Evolutionary conservation across 1,284 basidiomycete genomes (phyloP), one percentile per base, ranked within the genome.

Genomic region (Sutorius eximius): DNA sequence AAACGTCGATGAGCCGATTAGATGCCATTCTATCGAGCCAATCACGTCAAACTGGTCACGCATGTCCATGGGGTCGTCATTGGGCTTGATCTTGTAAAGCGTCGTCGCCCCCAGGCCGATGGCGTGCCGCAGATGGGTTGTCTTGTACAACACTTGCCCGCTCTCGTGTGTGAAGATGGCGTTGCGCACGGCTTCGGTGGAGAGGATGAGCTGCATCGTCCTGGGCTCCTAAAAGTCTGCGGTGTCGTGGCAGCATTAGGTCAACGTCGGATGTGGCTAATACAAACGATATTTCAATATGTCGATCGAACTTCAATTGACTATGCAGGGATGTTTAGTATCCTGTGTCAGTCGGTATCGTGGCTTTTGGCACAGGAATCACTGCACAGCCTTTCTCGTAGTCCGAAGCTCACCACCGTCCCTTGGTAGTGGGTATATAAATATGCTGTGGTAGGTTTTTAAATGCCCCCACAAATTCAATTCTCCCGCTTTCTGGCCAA

Each of bases 81-180:
- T 69, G 6, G 63, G 49, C 30, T 42, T 56, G 52, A 70, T 55
- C 43, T 70, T 71, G 50, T 62, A 18, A 20, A 72, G 33, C 12
- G 49, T 64, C 22, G 70, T 69, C 49, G 54, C 61, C 1, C 61
- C 52, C 48, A 51, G 32, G 16, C 56, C 49, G 18, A 70, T 7
- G 12, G 1, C 32, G 22, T 20, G n/a, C 11, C 13, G 32, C 9
- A 63, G 59, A 32, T 66, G 71, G 1, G 56, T 27, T 4, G 70
- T 72, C n/a, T 61, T 72, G 56, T 69, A 71, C n/a, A 71, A 1
- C 5, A 69, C 61, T 29, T 69, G 68, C 2, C 60, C 66, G 13
- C 30, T 56, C 48, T 63, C 57, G 12, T 67, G 22, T 29, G 57
- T 60, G 34, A 69, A 60, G 8, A 46, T 38, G 45, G 69, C 49